Conservation (phyloP, 768 basidiomycete genomes). For the Auricularia heimuer region DNA sequence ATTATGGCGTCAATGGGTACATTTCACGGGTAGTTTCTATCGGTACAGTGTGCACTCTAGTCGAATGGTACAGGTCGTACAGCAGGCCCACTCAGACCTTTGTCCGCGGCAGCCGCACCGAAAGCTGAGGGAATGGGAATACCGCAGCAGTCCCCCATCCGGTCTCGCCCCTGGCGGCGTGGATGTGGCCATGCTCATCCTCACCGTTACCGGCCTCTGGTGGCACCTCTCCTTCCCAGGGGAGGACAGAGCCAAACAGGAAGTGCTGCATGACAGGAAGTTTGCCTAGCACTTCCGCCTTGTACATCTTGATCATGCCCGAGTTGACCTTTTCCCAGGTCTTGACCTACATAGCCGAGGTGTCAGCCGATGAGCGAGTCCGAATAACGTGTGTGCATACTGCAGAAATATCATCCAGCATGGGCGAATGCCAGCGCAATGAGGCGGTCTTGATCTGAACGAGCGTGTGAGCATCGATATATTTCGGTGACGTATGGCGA, state of each 20-base stretch:
- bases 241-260: conserved; percentile 74
- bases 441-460: conserved; percentile 87
- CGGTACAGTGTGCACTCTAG: conserved; percentile 18
- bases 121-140: conserved; percentile 80
- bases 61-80: conserved; percentile 78
- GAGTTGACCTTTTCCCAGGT: conserved; percentile 95
- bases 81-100: conserved; percentile 45
- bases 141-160: conserved; percentile 88
- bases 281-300: conserved; percentile 88
- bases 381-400: conserved; percentile 24
- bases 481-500: not conserved
- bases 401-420: conserved; percentile 96
- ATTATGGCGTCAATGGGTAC: not conserved
- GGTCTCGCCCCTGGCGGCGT: conserved; percentile 20
- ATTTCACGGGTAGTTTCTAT: not conserved
- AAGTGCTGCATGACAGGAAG: conserved; percentile 96
- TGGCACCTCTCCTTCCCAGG: conserved; percentile 51
- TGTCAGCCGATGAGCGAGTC: not conserved
- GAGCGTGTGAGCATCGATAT: not conserved
- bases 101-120: conserved; percentile 55
- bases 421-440: conserved; percentile 94
- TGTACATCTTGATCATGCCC: conserved; percentile 98
- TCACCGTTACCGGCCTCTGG: conserved; percentile 21
- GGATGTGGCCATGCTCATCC: conserved; percentile 34
- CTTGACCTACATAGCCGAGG: conserved; percentile 56